Evolutionary conservation across 2,329 filamentous ascomycete genomes (phyloP), one percentile per base, ranked within the genome.

Genomic region (Clarireedia paspali): DNA sequence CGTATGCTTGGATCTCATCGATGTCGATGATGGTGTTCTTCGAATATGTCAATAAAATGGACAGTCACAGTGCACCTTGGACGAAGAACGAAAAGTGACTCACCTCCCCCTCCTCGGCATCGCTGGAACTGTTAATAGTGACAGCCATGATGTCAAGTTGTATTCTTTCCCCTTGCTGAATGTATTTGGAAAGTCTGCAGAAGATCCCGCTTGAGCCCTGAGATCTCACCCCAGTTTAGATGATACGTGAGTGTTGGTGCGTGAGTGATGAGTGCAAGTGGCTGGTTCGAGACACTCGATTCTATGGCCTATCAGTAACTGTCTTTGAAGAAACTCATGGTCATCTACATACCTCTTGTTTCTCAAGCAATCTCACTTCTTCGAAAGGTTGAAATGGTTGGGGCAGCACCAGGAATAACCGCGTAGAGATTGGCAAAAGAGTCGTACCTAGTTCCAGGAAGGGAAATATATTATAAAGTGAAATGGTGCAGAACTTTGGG

Each of bases 1-100:
- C 84, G 68, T 87, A 83, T 36, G 80, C 76, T 68, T 86, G 83
- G 34, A 88, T 80, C 46, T 76, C 73, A 58, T 88, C 84, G 57
- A 88, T 82, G 63, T 87, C 83, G 55, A 86, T 73, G 60, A 87
- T 86, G 34, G 53, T 50, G 57, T 63, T 68, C 30, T 44, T 14
- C 6, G 39, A 5, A 26, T 47, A 23, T n/a, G 48, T 53, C 34
- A 50, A 27, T 50, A 47, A 42, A 24, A 24, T 26, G 24, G 15
- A 24, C 14, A 23, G 17, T 44, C 10, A 5, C 15, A 7, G 26
- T 12, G 10, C 23, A 17, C 5, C n/a, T 23, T 15, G 6, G 12
- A 15, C 14, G 12, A 10, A 6, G 2, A 9, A 36, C 14, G 6
- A 15, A 6, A 40, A 12, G 40, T 9, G n/a, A 23, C 39, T 24